phyloP scores from a whole-genome alignment of 2,329 filamentous ascomycete species.

The Fusarium irregulare region DNA sequence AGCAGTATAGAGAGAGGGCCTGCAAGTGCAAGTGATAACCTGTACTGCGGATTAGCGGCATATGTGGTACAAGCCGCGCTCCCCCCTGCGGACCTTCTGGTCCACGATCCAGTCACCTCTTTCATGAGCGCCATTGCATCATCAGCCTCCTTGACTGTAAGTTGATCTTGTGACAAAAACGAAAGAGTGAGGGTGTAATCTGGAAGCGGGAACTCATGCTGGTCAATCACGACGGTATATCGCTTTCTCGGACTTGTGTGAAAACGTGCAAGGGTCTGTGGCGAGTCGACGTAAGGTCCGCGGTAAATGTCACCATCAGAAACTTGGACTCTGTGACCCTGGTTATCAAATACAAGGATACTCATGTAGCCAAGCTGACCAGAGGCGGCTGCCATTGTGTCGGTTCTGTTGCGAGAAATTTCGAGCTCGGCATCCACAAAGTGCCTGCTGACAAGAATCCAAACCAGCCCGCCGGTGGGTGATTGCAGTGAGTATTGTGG shows the following conservation, averaged over 20 bases:
- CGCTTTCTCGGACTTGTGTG: constrained; percentile 52
- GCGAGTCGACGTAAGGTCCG: constrained; percentile 91
- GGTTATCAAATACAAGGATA: constrained; percentile 80
- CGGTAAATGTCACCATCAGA: constrained; percentile 77
- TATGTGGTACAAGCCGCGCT: constrained; percentile 82
- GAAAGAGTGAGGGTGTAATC: constrained; percentile 89
- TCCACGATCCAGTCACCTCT: constrained; percentile 78
- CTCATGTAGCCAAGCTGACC: constrained; percentile 83
- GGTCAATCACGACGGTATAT: constrained; percentile 76
- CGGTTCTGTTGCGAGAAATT: constrained; percentile 60
- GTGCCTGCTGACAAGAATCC: constrained; percentile 88
- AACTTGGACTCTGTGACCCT: constrained; percentile 78
- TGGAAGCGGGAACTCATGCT: constrained; percentile 79
- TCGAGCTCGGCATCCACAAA: constrained; percentile 76
- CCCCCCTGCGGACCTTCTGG: constrained; percentile 81
- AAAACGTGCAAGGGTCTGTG: constrained; percentile 86
- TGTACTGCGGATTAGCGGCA: constrained; percentile 88
- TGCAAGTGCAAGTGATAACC: constrained; percentile 66
- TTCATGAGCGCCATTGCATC: constrained; percentile 68
- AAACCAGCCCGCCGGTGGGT: constrained; percentile 71
- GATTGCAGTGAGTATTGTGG: constrained; percentile 78
- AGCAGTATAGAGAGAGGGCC: constrained; percentile 79
- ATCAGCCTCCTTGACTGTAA: constrained; percentile 71
- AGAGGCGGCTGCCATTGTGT: constrained; percentile 58
- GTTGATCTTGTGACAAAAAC: constrained; percentile 75